These are phyloP conservation scores for Nosema muscidifuracis DNA, from an alignment of 371 early-diverging fungal genomes.

Conservation along the genomic window DNA sequence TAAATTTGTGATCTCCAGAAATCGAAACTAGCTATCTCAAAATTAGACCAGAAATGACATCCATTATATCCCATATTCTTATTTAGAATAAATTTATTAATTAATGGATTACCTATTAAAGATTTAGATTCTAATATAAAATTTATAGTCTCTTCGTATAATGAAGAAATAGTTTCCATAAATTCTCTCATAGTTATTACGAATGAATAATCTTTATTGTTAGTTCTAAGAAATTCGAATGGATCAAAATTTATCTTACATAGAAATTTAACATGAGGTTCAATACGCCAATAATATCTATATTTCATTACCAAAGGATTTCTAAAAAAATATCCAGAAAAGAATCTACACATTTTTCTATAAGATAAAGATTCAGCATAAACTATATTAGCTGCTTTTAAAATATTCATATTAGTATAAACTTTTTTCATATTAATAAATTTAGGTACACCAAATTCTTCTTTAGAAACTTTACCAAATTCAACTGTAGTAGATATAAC, in stretches of 20 bases:
- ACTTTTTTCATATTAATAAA: constrained; percentile 71
- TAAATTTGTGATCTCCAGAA: constrained; percentile 71
- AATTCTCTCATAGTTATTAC: constrained; percentile 72
- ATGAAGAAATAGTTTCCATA: constrained; percentile 70
- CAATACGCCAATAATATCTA: constrained; percentile 90
- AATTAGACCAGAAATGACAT: constrained; percentile 90
- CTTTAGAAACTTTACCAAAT: constrained; percentile 69
- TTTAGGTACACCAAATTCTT: constrained; percentile 72
- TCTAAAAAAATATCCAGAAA: constrained; percentile 77
- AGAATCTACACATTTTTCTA: constrained; percentile 82
- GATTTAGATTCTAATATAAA: constrained; percentile 49
- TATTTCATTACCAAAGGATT: constrained; percentile 71
- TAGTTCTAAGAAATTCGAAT: constrained; percentile 68
- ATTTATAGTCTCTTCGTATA: constrained; percentile 68
- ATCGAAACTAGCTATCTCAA: constrained; percentile 79
- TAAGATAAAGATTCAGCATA: constrained; percentile 77
- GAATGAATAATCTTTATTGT: constrained; percentile 72
- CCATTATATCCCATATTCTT: constrained; percentile 58
- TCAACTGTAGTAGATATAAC: constrained; percentile 49
- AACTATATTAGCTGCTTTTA: constrained; percentile 68
- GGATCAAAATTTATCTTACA: constrained; percentile 79
- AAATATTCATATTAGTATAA: constrained; percentile 64
- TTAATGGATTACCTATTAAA: constrained; percentile 42
- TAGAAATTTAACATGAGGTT: constrained; percentile 73
- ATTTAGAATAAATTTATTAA: constrained; percentile 54